These are phyloP conservation scores for Ophiosphaerella korrae DNA, from an alignment of 2,329 filamentous ascomycete species.

Conservation along the genomic window DNA sequence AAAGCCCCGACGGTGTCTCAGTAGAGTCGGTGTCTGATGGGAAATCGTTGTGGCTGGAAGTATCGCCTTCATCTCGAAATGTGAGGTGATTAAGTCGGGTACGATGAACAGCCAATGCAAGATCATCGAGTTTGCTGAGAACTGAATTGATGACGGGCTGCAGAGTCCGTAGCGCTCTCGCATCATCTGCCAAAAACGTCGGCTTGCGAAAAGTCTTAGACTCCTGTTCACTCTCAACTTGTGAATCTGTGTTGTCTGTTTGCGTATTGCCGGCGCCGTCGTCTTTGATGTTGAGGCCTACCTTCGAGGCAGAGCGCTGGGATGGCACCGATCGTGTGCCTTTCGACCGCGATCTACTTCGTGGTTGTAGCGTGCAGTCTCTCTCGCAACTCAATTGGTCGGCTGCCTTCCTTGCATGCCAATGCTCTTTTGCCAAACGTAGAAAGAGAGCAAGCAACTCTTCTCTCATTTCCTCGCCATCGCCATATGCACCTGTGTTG, in stretches of 20 bases:
- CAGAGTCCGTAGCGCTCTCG: constrained; percentile 67
- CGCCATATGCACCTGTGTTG: constrained; percentile 49
- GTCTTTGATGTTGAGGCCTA: constrained; percentile 14
- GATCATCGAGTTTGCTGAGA: constrained; percentile 69
- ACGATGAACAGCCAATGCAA: constrained; percentile 73
- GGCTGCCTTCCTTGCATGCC: constrained; percentile 46
- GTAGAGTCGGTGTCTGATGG: constrained; percentile 33
- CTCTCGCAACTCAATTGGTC: constrained; percentile 15
- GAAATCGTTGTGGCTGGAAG: constrained; percentile 36
- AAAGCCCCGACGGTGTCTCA: constrained; percentile 13
- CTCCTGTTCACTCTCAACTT: constrained; percentile 5
- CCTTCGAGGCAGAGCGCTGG: neutral
- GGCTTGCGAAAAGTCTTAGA: constrained; percentile 45
- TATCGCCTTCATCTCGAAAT: constrained; percentile 27
- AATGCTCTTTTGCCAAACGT: constrained; percentile 70
- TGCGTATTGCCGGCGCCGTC: neutral
- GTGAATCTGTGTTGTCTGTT: neutral
- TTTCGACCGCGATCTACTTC: constrained; percentile 18
- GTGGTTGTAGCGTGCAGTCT: neutral
- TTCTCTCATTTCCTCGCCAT: constrained; percentile 71
- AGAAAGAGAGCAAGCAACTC: constrained; percentile 70
- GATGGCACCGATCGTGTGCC: constrained; percentile 7
- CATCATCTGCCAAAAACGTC: constrained; percentile 71
- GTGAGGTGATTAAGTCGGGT: constrained; percentile 60
- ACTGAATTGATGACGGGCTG: constrained; percentile 73